These are phyloP conservation scores for Colletotrichum brevisporum DNA, from an alignment of 2,329 filamentous ascomycete species.

Conservation along the genomic window DNA sequence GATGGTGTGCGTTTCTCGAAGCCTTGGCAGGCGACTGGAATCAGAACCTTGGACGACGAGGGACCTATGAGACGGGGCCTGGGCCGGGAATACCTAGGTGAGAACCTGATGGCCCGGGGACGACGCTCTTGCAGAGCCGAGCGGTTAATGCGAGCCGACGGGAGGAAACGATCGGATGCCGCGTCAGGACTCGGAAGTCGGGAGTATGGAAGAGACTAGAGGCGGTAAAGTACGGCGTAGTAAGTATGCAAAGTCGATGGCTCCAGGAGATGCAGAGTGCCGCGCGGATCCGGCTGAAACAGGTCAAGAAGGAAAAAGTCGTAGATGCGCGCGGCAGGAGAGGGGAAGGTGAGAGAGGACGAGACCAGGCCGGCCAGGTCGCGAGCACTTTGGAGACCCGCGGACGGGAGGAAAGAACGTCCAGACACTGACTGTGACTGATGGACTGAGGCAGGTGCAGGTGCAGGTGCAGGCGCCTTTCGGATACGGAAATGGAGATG, in stretches of 20 bases:
- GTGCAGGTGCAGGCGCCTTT: not conserved
- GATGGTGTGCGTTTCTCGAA: not conserved
- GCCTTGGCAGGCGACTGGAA: slow-evolving; percentile 5
- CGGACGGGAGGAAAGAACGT: not conserved
- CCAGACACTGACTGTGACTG: not conserved
- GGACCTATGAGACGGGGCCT: not conserved
- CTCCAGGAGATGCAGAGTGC: not conserved
- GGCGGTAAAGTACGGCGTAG: slow-evolving; percentile 3
- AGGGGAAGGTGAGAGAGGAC: not conserved
- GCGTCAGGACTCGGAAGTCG: not conserved
- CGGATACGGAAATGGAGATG: too few relatives aligned
- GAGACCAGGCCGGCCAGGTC: slow-evolving; percentile 6
- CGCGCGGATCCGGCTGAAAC: slow-evolving; percentile 28
- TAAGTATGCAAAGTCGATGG: not conserved
- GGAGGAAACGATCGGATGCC: not conserved
- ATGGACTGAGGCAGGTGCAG: not conserved
- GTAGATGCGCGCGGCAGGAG: slow-evolving; percentile 30
- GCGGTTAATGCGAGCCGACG: not conserved
- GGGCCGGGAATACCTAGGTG: not conserved
- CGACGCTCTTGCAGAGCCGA: not conserved
- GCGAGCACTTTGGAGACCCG: slow-evolving; percentile 3
- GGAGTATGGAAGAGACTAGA: not conserved
- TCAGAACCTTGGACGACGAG: not conserved
- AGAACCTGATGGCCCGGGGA: not conserved
- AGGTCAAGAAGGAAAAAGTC: not conserved